phyloP scores from a whole-genome alignment of 371 early-diverging fungal genomes.

The Mortierella sp. region DNA sequence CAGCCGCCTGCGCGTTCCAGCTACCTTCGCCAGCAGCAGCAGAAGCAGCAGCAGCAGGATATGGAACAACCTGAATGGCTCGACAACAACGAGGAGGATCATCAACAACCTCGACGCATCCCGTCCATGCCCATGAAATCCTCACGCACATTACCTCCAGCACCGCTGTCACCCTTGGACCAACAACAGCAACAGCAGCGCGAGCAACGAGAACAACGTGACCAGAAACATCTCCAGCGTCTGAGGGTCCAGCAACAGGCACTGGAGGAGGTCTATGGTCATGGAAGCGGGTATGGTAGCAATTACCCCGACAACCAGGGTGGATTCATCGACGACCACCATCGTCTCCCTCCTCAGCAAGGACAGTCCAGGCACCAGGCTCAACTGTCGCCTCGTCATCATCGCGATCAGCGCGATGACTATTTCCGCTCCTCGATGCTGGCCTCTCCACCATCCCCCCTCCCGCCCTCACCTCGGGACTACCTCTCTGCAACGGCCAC shows the following conservation, averaged over 20 bases:
- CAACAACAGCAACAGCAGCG: background rate
- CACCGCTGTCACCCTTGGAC: background rate
- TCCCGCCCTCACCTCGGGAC: slow-evolving; percentile 18
- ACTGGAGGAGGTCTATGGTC: slow-evolving; percentile 38
- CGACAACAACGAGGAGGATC: background rate
- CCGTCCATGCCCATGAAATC: background rate
- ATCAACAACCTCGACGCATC: background rate
- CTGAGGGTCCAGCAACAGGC: slow-evolving; percentile 36
- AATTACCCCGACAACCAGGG: background rate
- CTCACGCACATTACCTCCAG: background rate
- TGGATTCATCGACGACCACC: slow-evolving; percentile 15
- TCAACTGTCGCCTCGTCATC: background rate
- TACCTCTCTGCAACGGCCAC: slow-evolving; percentile 9
- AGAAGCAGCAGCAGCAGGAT: slow-evolving; percentile 8
- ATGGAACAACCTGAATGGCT: slow-evolving; percentile 18
- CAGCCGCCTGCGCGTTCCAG: slow-evolving; percentile 1
- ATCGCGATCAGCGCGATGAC: background rate
- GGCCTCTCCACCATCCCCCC: background rate
- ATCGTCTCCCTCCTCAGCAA: background rate
- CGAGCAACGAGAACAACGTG: slow-evolving; percentile 11
- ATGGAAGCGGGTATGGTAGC: slow-evolving; percentile 18
- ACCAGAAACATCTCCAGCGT: slow-evolving; percentile 33
- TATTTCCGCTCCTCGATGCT: background rate
- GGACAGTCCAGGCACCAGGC: background rate
- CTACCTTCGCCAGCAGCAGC: slow-evolving; percentile 16